phyloP scores from a whole-genome alignment of 352 stramenopile genomes.

The Poterioochromonas sp. region DNA sequence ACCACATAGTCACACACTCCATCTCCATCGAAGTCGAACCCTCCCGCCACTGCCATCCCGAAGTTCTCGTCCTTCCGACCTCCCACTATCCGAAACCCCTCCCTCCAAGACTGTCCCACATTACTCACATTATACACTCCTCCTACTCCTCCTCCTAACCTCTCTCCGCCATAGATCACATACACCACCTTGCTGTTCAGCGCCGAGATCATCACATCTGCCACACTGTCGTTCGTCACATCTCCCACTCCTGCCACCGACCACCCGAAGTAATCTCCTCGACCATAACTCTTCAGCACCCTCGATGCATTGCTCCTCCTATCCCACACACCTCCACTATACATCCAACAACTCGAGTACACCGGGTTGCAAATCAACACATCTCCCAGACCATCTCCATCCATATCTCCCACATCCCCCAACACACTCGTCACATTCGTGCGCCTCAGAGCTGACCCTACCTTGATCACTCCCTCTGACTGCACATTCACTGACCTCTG shows the following conservation, averaged over 20 bases:
- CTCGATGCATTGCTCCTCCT: constrained; percentile 1
- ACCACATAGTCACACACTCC: constrained; percentile 10
- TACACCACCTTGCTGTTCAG: constrained; percentile 10
- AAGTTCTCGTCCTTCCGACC: constrained; percentile 8
- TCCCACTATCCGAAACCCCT: constrained; percentile 4
- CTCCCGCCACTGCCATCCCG: constrained; percentile 2
- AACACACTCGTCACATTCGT: constrained; percentile 11
- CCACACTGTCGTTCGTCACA: constrained; percentile 8
- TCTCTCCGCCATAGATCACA: constrained; percentile 4
- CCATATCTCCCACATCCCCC: constrained; percentile 7
- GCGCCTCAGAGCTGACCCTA: constrained; percentile 1
- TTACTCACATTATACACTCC: constrained; percentile 14
- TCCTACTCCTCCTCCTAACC: neutral
- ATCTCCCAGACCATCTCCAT: constrained; percentile 10
- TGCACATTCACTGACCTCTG: constrained; percentile 10
- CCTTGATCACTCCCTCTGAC: constrained; percentile 4
- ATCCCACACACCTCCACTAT: constrained; percentile 10
- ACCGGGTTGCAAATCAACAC: constrained; percentile 10
- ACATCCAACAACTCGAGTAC: constrained; percentile 11
- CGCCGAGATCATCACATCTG: constrained; percentile 8
- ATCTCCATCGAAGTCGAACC: constrained; percentile 10
- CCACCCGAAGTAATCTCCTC: constrained; percentile 8
- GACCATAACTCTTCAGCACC: constrained; percentile 7
- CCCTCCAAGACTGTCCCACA: constrained; percentile 7
- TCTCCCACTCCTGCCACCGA: constrained; percentile 5